Conservation (phyloP, 2,329 filamentous ascomycete genomes). For the Aspergillus costaricaensis region DNA sequence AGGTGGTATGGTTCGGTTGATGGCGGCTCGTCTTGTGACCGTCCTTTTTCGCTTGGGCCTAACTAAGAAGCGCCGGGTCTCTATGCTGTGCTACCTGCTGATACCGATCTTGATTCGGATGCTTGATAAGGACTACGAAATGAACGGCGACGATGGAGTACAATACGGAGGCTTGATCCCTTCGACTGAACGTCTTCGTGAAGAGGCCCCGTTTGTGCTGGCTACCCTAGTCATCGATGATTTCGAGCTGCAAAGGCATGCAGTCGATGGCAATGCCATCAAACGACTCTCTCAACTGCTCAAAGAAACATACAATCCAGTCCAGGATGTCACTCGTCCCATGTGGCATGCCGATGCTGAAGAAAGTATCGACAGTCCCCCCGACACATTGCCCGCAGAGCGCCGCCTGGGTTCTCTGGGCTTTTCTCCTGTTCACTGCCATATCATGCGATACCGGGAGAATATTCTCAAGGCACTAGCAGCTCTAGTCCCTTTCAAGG, state of each 20-base stretch:
- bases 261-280: slow-evolving; percentile 69
- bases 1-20: slow-evolving; percentile 61
- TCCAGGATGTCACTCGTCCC: slow-evolving; percentile 50
- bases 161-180: slow-evolving; percentile 42
- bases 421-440: slow-evolving; percentile 61
- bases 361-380: slow-evolving; percentile 18
- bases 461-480: slow-evolving; percentile 75
- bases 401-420: slow-evolving; percentile 62
- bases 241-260: slow-evolving; percentile 76
- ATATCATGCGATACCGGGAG: slow-evolving; percentile 76
- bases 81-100: slow-evolving; percentile 65
- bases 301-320: slow-evolving; percentile 66
- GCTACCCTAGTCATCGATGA: slow-evolving; percentile 78
- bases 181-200: slow-evolving; percentile 58
- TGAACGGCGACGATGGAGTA: slow-evolving; percentile 43
- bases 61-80: slow-evolving; percentile 64
- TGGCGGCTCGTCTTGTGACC: slow-evolving; percentile 69
- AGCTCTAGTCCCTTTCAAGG: slow-evolving; percentile 77
- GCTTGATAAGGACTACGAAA: slow-evolving; percentile 57
- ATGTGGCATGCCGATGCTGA: slow-evolving; percentile 56
- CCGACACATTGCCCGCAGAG: slow-evolving; percentile 33
- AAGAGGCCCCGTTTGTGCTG: slow-evolving; percentile 73
- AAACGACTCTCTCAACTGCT: slow-evolving; percentile 64
- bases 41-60: slow-evolving; percentile 69
- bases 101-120: slow-evolving; percentile 70